Evolutionary conservation across 139 green algal genomes (phyloP).

Genomic region (Pseudopediastrum boryanum): DNA sequence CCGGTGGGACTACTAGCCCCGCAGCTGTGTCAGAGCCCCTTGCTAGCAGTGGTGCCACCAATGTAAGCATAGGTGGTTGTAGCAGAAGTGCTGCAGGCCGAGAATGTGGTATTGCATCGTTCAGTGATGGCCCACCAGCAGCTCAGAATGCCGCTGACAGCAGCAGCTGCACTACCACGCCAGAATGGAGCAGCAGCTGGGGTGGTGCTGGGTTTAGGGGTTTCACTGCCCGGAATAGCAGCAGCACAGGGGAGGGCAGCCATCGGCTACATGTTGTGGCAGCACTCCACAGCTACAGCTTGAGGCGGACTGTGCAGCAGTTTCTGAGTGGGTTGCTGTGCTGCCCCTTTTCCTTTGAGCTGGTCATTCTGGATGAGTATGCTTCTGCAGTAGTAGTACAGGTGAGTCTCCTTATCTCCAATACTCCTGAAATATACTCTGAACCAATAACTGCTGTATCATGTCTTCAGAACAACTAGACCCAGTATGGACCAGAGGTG

Average conservation of each 20-base stretch:
- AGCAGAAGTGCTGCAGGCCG: neutral
- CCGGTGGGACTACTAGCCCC: neutral
- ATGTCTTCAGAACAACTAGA: neutral
- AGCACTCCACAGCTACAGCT: conserved; percentile 26
- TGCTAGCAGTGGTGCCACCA: too few relatives aligned
- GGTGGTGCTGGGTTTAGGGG: too few relatives aligned
- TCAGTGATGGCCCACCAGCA: too few relatives aligned
- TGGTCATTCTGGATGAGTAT: conserved; percentile 32
- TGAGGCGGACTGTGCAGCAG: conserved; percentile 20
- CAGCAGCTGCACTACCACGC: too few relatives aligned
- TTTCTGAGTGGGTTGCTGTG: conserved; percentile 30
- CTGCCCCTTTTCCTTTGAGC: conserved; percentile 17
- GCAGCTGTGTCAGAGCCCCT: neutral
- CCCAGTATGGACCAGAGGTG: neutral
- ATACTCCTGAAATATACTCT: neutral
- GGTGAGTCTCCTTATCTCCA: neutral
- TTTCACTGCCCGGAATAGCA: too few relatives aligned
- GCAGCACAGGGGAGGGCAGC: neutral
- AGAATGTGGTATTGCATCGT: too few relatives aligned
- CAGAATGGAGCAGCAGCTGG: too few relatives aligned
- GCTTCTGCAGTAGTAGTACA: conserved; percentile 22
- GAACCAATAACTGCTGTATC: neutral
- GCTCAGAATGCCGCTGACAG: too few relatives aligned
- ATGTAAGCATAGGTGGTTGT: neutral
- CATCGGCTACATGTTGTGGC: conserved; percentile 33